Percentiles rank a stretch among this genome's conserved stretches.
Evolutionary conservation across 2,329 filamentous ascomycete genomes (phyloP).

Genomic region (Alternaria sp.): DNA sequence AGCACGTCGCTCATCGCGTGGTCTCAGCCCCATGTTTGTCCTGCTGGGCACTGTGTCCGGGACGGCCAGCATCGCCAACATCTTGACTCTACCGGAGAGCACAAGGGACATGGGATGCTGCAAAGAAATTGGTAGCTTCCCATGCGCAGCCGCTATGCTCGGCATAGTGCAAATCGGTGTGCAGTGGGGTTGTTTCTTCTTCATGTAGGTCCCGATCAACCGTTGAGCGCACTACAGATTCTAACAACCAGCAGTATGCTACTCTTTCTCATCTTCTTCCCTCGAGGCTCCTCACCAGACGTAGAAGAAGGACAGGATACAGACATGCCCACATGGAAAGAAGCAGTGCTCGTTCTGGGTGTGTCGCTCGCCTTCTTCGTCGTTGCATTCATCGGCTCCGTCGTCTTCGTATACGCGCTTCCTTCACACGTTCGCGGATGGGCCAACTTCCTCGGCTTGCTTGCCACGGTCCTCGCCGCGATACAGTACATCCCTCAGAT

Average conservation of each 20-base stretch:
- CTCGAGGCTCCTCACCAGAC: slow-evolving; percentile 47
- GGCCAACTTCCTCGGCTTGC: slow-evolving; percentile 85
- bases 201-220: slow-evolving; percentile 70
- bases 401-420: slow-evolving; percentile 70
- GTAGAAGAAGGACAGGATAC: slow-evolving; percentile 36
- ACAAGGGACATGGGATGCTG: slow-evolving; percentile 87
- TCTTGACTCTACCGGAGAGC: slow-evolving; percentile 84
- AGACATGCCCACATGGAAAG: slow-evolving; percentile 69
- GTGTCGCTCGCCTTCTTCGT: slow-evolving; percentile 79
- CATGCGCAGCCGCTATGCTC: slow-evolving; percentile 84
- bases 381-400: slow-evolving; percentile 69
- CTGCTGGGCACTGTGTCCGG: slow-evolving; percentile 91
- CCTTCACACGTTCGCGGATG: slow-evolving; percentile 74
- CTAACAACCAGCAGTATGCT: slow-evolving; percentile 69
- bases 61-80: slow-evolving; percentile 90
- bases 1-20: slow-evolving; percentile 82
- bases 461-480: slow-evolving; percentile 78
- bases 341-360: slow-evolving; percentile 77
- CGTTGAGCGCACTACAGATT: background rate
- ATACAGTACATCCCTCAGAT: slow-evolving; percentile 97
- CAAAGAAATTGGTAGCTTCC: slow-evolving; percentile 77
- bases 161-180: slow-evolving; percentile 90
- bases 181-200: slow-evolving; percentile 90
- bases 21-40: slow-evolving; percentile 94
- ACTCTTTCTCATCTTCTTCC: slow-evolving; percentile 93